Conservation (phyloP, 2,329 filamentous ascomycete species). For the Dothideomycetidae sp. region DNA sequence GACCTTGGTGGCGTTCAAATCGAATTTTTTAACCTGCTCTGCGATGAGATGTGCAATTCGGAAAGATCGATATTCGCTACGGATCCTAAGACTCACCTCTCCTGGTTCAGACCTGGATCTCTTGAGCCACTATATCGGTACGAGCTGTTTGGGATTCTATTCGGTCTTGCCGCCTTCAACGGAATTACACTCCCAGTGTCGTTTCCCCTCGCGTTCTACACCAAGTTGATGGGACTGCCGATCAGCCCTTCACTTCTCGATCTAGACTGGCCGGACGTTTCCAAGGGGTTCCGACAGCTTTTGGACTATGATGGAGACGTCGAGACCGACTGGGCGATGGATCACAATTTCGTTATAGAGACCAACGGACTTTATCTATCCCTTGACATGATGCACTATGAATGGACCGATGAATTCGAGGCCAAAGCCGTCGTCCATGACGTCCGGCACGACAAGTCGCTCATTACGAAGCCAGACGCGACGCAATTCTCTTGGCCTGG, state of each 20-base stretch:
- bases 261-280: conserved; percentile 77
- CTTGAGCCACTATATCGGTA: conserved; percentile 79
- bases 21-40: conserved; percentile 80
- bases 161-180: conserved; percentile 85
- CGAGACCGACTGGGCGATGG: conserved; percentile 66
- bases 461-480: background rate
- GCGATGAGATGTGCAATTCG: conserved; percentile 65
- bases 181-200: conserved; percentile 81
- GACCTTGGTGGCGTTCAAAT: conserved; percentile 94
- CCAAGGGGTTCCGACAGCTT: conserved; percentile 57
- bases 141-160: conserved; percentile 73
- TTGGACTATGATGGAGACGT: conserved; percentile 67
- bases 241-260: conserved; percentile 58
- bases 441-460: background rate
- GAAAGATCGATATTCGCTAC: conserved; percentile 58
- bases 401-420: background rate
- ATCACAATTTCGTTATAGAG: conserved; percentile 70
- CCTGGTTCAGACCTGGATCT: conserved; percentile 77
- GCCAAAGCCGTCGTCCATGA: background rate
- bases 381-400: conserved; percentile 37
- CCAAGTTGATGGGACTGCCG: conserved; percentile 54
- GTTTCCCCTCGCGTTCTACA: conserved; percentile 74
- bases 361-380: conserved; percentile 39
- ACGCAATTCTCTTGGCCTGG: conserved; percentile 37
- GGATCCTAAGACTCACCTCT: conserved; percentile 61